Conservation (phyloP, 163 green algal species). For the Chlamydomonas reinhardtii region DNA sequence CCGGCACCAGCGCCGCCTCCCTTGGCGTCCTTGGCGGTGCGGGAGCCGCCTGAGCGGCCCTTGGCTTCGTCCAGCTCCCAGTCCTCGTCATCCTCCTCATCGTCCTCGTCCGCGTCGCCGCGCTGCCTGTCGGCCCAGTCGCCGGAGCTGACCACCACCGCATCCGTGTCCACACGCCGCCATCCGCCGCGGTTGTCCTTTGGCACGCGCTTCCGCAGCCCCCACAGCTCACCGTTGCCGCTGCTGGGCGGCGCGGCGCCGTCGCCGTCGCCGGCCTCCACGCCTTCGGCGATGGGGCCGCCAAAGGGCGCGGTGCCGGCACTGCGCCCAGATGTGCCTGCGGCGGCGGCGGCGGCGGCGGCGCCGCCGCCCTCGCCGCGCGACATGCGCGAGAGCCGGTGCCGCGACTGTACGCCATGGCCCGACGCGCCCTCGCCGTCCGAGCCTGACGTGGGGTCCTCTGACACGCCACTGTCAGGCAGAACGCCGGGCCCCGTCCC, state of each 20-base stretch:
- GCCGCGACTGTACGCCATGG: neutral
- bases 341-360: too few relatives aligned
- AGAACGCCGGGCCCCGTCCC: too few relatives aligned
- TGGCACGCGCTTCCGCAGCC: neutral
- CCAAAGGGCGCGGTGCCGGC: neutral
- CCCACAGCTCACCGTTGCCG: neutral
- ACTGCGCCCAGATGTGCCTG: too few relatives aligned
- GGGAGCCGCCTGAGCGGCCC: too few relatives aligned
- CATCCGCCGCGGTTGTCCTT: neutral
- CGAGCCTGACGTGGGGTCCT: neutral
- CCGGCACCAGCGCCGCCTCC: too few relatives aligned
- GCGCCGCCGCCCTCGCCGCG: too few relatives aligned
- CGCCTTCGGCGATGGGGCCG: neutral
- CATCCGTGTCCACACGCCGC: too few relatives aligned
- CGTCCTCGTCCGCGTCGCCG: neutral
- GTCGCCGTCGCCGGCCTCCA: neutral
- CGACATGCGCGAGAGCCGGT: conserved; percentile 15
- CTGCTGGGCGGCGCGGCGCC: neutral
- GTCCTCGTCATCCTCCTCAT: neutral
- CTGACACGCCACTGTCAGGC: too few relatives aligned
- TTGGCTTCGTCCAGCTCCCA: neutral
- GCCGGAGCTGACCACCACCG: too few relatives aligned
- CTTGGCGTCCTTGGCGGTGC: too few relatives aligned
- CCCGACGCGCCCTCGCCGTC: conserved; percentile 7
- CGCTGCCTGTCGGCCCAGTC: too few relatives aligned